phyloP scores from a whole-genome alignment of 176 grass and related monocot genomes.

The Themeda triandra region DNA sequence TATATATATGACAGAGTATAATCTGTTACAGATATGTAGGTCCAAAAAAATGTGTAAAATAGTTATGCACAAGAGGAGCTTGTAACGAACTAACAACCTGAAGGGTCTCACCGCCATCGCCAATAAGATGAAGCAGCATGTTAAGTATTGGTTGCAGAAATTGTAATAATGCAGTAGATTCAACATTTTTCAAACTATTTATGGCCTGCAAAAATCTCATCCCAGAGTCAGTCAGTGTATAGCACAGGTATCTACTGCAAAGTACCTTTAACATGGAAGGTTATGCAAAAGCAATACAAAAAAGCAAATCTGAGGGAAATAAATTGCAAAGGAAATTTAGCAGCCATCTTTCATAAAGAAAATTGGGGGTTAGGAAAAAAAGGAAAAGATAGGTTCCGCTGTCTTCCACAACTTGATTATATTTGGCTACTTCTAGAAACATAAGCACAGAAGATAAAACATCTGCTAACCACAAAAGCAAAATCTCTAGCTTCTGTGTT shows the following conservation, averaged over 20 bases:
- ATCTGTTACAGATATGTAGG: background rate
- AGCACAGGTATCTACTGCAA: background rate
- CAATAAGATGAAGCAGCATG: slow-evolving; percentile 98
- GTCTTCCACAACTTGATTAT: slow-evolving; percentile 7
- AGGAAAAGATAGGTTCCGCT: background rate
- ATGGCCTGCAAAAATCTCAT: slow-evolving; percentile 66
- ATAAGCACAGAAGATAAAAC: background rate
- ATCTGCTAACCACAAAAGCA: slow-evolving; percentile 14
- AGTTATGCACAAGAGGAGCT: slow-evolving; percentile 27
- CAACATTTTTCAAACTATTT: slow-evolving; percentile 99
- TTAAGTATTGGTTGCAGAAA: slow-evolving; percentile 98
- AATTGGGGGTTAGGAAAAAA: background rate
- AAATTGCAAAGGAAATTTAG: background rate
- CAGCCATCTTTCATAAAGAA: background rate
- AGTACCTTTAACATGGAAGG: slow-evolving; percentile 12
- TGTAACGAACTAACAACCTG: slow-evolving; percentile 62
- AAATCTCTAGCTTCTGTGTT: slow-evolving; percentile 3
- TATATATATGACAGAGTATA: slow-evolving; percentile 24
- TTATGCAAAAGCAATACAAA: background rate
- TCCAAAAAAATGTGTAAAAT: background rate
- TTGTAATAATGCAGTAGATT: slow-evolving; percentile 81
- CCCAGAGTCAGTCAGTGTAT: slow-evolving; percentile 6
- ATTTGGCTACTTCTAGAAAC: background rate
- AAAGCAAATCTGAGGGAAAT: background rate
- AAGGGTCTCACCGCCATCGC: slow-evolving; percentile 98